Conservation (phyloP, 1,284 basidiomycete species). For the Apiotrichum sp. region DNA sequence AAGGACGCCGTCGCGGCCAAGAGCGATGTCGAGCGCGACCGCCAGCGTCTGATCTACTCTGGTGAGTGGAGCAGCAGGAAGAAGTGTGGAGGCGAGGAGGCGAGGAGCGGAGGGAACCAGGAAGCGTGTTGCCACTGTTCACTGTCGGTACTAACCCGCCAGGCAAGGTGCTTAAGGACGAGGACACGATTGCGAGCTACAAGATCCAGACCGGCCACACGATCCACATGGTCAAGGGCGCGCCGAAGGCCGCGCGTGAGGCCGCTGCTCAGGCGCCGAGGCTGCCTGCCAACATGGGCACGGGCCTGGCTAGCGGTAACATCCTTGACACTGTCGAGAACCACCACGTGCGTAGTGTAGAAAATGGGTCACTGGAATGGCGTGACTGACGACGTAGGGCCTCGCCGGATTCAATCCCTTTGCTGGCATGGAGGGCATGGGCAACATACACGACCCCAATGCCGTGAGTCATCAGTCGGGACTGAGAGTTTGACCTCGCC, state of each 20-base stretch:
- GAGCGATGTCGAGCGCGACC: slow-evolving; percentile 74
- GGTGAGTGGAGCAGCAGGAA: slow-evolving; percentile 48
- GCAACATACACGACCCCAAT: slow-evolving; percentile 83
- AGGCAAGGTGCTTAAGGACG: slow-evolving; percentile 60
- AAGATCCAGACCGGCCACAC: slow-evolving; percentile 73
- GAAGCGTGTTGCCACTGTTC: too few relatives aligned
- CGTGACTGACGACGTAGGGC: slow-evolving; percentile 20
- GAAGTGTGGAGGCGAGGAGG: too few relatives aligned
- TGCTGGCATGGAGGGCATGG: slow-evolving; percentile 60
- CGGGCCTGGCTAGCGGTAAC: slow-evolving; percentile 61
- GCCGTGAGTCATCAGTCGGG: slow-evolving; percentile 55
- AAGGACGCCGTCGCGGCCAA: slow-evolving; percentile 76
- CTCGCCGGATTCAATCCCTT: slow-evolving; percentile 73
- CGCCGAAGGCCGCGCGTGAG: slow-evolving; percentile 51
- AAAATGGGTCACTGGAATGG: too few relatives aligned
- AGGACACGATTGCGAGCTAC: slow-evolving; percentile 71
- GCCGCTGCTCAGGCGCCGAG: slow-evolving; percentile 46
- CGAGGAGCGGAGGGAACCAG: too few relatives aligned
- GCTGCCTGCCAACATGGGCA: slow-evolving; percentile 67
- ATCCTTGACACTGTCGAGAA: slow-evolving; percentile 55
- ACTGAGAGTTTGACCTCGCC: neutral
- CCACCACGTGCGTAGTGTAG: slow-evolving; percentile 28
- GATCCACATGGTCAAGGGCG: slow-evolving; percentile 89
- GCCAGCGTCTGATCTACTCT: slow-evolving; percentile 81
- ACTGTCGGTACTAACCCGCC: neutral